Base-by-base conservation (phyloP, 2,329 filamentous ascomycete genomes). In the Colletotrichum abscissum region DNA sequence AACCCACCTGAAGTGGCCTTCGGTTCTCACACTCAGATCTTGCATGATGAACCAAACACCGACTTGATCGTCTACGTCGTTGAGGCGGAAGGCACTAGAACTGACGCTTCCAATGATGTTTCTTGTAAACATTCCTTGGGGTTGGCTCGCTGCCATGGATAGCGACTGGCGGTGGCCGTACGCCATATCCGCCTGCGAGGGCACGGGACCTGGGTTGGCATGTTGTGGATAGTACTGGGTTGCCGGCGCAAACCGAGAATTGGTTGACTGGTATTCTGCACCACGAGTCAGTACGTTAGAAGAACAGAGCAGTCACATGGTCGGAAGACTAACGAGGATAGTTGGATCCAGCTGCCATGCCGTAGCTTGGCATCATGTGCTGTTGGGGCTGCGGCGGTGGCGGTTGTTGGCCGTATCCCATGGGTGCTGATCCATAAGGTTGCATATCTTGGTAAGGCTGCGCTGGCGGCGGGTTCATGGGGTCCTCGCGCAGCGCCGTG, bases 1-100 rank as follows among this genome's bases (percentile, higher is more conserved):
- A n/a, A 28, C 82, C 78, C 88, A 97, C 94, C 96, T 90, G 82
- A 98, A 99, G 73, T 88, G 90, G 12, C 97, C 97, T 82, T 98
- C 97, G 0, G 95, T 98, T 58, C 97, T 90, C 38, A 99, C 96
- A 78, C 95, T 98, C 56, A 99, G 87, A 84, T 99, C 97, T 81
- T 98, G 96, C 66, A 98, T 87, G 58, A 99, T 94, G 79, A 99
- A 99, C 96, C 96, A 99, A 76, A 98, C 95, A 2, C 96, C 96
- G 63, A 94, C 91, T 81, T 94, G 94, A 76, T 94, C 92, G 19
- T 93, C 87, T 0, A 92, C 90, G 77, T 98, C 95, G 2, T 90
- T 92, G 66, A 98, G 88, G 38, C 93, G 91, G 80, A 95, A 96
- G 1, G 96, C 96, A 79, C 95, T 98, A 38, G 95, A 95, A 6